phyloP scores from a whole-genome alignment of 129 eudicot species.

The Lonicera japonica region DNA sequence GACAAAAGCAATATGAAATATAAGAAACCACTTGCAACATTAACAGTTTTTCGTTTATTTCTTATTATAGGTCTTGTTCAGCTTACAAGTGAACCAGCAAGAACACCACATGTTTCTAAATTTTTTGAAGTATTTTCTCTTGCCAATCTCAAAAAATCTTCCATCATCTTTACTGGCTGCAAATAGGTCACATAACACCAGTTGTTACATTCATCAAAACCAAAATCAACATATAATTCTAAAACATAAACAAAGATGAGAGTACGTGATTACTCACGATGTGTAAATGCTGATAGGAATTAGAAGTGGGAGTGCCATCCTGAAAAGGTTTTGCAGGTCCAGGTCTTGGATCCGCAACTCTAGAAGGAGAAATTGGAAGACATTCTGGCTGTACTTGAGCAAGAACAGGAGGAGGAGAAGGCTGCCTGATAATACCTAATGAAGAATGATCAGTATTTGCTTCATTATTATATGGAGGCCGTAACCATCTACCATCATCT shows the following conservation, averaged over 20 bases:
- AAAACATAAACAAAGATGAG: not conserved
- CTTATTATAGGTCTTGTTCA: not conserved
- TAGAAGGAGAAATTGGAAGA: conserved; percentile 61
- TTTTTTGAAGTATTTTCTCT: conserved; percentile 70
- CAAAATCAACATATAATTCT: not conserved
- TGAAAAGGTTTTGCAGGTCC: conserved; percentile 66
- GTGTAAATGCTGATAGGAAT: conserved; percentile 81
- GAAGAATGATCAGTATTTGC: conserved; percentile 25
- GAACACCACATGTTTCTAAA: conserved; percentile 95
- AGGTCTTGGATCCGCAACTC: conserved; percentile 96
- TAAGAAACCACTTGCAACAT: conserved; percentile 12
- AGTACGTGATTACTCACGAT: conserved; percentile 44
- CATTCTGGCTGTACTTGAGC: conserved; percentile 74
- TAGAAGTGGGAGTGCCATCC: conserved; percentile 50
- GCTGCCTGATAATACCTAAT: conserved; percentile 69
- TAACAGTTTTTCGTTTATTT: not conserved
- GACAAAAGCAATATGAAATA: conserved; percentile 2
- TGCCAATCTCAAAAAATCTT: conserved; percentile 85
- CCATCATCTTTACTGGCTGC: conserved; percentile 94
- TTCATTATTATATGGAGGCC: conserved; percentile 31
- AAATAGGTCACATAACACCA: conserved; percentile 9
- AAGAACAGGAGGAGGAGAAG: conserved; percentile 90
- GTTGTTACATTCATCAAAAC: conserved; percentile 7
- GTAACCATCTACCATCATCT: conserved; percentile 88
- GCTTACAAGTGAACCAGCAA: conserved; percentile 94